A percentile compares a stretch with the other conserved stretches of the same genome.
Evolutionary conservation across 352 stramenopile genomes (phyloP).

Genomic region (Thalassiosira livingstoniorum): DNA sequence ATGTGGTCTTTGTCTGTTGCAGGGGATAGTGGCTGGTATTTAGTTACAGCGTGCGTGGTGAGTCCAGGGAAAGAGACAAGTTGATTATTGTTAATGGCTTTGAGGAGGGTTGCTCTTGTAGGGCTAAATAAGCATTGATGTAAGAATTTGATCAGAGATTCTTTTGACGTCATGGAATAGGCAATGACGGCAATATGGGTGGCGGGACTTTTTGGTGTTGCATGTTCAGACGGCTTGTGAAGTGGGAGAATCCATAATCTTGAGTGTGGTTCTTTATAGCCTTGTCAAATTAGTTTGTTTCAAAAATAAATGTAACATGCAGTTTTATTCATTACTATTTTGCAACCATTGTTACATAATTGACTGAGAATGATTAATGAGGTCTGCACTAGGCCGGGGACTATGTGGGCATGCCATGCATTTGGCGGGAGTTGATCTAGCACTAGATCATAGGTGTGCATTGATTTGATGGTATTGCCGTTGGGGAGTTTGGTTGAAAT

Average conservation of each 20-base stretch:
- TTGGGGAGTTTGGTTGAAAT: slow-evolving; percentile 10
- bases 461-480: slow-evolving; percentile 24
- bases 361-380: background rate
- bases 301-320: background rate
- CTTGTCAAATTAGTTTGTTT: background rate
- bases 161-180: slow-evolving; percentile 2
- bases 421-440: slow-evolving; percentile 3
- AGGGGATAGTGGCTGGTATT: background rate
- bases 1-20: no score
- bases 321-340: background rate
- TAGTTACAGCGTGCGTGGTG: background rate
- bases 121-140: slow-evolving; percentile 15
- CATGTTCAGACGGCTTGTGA: background rate
- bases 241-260: background rate
- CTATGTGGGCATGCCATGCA: slow-evolving; percentile 3
- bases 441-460: slow-evolving; percentile 30
- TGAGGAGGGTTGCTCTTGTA: background rate
- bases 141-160: slow-evolving; percentile 7
- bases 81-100: slow-evolving; percentile 15
- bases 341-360: slow-evolving; percentile 8
- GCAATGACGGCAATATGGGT: background rate
- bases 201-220: background rate
- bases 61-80: background rate
- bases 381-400: slow-evolving; percentile 14
- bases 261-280: background rate